Evolutionary conservation across 768 basidiomycete species (phyloP).

Genomic region (Rhodosporidiobolus odoratus): DNA sequence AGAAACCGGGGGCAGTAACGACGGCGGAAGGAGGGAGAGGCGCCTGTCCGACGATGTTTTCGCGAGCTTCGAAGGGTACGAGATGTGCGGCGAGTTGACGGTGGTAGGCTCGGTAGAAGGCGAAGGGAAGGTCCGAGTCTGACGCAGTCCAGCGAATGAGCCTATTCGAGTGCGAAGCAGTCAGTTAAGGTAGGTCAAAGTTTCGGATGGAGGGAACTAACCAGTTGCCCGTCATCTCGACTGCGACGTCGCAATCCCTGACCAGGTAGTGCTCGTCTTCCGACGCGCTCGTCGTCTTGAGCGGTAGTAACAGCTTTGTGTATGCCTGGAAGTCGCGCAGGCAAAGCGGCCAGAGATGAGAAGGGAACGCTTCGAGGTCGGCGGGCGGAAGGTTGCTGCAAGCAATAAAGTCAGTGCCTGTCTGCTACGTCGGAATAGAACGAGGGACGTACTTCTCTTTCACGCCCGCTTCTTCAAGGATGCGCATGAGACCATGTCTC

Average conservation of each 20-base stretch:
- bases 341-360: slow-evolving; percentile 45
- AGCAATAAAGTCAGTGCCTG: neutral
- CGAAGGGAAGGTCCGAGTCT: slow-evolving; percentile 51
- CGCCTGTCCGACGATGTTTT: neutral
- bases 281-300: neutral
- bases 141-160: slow-evolving; percentile 52
- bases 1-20: slow-evolving; percentile 48
- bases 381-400: slow-evolving; percentile 10
- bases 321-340: slow-evolving; percentile 45
- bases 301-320: slow-evolving; percentile 18
- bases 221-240: slow-evolving; percentile 44
- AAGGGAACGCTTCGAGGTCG: slow-evolving; percentile 40
- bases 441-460: slow-evolving; percentile 21
- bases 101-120: slow-evolving; percentile 52
- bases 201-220: neutral
- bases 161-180: slow-evolving; percentile 40
- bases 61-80: slow-evolving; percentile 25
- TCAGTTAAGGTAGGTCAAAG: neutral
- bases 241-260: slow-evolving; percentile 24
- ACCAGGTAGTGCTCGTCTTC: slow-evolving; percentile 47
- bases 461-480: slow-evolving; percentile 41
- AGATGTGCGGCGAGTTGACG: slow-evolving; percentile 46
- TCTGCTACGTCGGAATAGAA: too few relatives aligned
- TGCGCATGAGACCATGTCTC: slow-evolving; percentile 46
- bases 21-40: slow-evolving; percentile 28